Conservation (phyloP, 805 yeast genomes). For the Metschnikowia sp. region DNA sequence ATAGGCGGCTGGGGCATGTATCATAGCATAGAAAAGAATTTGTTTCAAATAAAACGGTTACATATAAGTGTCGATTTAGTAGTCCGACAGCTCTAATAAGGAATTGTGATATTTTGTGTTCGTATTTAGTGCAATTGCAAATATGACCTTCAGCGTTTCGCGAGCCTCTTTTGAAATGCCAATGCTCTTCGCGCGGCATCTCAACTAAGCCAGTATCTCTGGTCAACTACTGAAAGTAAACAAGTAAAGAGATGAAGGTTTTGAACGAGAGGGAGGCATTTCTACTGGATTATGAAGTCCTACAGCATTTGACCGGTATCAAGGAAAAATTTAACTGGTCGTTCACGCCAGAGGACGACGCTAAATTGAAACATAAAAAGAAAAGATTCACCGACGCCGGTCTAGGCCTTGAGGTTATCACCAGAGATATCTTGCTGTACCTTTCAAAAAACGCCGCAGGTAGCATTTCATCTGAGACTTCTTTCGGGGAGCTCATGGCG, state of each 20-base stretch:
- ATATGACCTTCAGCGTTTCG: no score
- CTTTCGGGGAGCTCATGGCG: constrained; percentile 38
- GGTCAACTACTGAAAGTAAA: background rate
- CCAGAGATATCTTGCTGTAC: constrained; percentile 46
- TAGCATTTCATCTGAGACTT: constrained; percentile 19
- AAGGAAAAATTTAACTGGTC: constrained; percentile 48
- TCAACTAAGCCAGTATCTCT: background rate
- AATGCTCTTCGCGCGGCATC: background rate
- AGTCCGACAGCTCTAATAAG: no score
- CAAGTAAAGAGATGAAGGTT: constrained; percentile 34
- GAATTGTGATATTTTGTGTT: no score
- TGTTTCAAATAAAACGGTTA: background rate
- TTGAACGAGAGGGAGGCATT: constrained; percentile 52
- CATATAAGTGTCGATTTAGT: no score
- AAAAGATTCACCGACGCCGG: constrained; percentile 40
- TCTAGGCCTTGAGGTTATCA: constrained; percentile 45
- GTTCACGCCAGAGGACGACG: constrained; percentile 32
- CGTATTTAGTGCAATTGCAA: no score
- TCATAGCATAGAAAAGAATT: constrained; percentile 9
- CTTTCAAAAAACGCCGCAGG: constrained; percentile 29
- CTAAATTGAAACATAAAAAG: constrained; percentile 20
- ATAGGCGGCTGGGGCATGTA: constrained; percentile 9
- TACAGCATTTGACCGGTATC: constrained; percentile 47
- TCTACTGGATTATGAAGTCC: constrained; percentile 65
- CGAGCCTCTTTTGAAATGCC: no score